phyloP scores from a whole-genome alignment of 2,329 filamentous ascomycete genomes.

The Metarhizium rileyi region DNA sequence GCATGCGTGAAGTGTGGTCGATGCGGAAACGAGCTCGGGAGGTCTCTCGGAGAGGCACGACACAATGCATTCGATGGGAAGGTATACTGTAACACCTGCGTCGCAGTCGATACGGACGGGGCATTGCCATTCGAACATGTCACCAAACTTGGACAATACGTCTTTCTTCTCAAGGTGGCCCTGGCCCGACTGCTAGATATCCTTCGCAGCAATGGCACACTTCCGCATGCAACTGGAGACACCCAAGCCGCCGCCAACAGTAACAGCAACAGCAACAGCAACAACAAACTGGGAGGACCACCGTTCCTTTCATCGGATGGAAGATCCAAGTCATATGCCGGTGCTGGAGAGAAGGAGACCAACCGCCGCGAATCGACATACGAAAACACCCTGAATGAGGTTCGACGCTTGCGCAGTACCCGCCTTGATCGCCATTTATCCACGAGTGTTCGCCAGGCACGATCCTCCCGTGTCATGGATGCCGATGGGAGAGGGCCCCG shows the following conservation, averaged over 20 bases:
- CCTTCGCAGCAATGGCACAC: slow-evolving; percentile 69
- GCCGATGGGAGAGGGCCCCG: slow-evolving; percentile 49
- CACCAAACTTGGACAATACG: slow-evolving; percentile 85
- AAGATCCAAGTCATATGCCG: slow-evolving; percentile 65
- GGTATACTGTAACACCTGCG: slow-evolving; percentile 63
- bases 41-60: slow-evolving; percentile 57
- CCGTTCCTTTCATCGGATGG: slow-evolving; percentile 50
- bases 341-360: slow-evolving; percentile 34
- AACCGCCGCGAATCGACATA: slow-evolving; percentile 67
- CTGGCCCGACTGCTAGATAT: slow-evolving; percentile 83
- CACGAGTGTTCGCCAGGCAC: slow-evolving; percentile 81
- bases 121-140: slow-evolving; percentile 57
- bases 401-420: slow-evolving; percentile 82
- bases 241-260: slow-evolving; percentile 9
- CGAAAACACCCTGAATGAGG: slow-evolving; percentile 93
- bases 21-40: slow-evolving; percentile 55
- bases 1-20: slow-evolving; percentile 70
- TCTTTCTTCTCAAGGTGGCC: slow-evolving; percentile 85
- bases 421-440: slow-evolving; percentile 90
- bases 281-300: slow-evolving; percentile 14
- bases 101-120: slow-evolving; percentile 43
- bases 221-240: slow-evolving; percentile 68
- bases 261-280: not conserved
- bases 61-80: slow-evolving; percentile 59
- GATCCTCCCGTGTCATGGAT: slow-evolving; percentile 87